phyloP scores from a whole-genome alignment of 768 basidiomycete species.

The Clavulina sp. region DNA sequence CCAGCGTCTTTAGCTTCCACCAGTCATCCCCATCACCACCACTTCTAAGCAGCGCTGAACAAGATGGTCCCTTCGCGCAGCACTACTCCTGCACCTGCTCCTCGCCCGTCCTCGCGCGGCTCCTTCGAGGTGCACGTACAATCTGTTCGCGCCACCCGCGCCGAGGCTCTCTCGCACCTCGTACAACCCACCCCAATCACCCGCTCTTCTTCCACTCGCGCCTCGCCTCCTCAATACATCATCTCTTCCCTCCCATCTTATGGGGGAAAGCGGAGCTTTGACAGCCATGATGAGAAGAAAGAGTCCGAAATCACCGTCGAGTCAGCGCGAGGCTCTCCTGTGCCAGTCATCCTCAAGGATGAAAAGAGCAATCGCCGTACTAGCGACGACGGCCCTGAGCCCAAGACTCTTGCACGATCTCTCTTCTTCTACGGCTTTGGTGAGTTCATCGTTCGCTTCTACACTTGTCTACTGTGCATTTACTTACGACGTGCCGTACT shows the following conservation, averaged over 20 bases:
- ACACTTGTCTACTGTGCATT: background rate
- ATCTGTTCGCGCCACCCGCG: background rate
- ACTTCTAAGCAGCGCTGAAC: too few relatives aligned
- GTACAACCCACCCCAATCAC: background rate
- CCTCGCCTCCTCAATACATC: background rate
- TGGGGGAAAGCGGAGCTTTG: background rate
- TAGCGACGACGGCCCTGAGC: background rate
- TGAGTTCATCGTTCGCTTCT: too few relatives aligned
- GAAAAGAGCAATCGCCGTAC: background rate
- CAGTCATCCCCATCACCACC: too few relatives aligned
- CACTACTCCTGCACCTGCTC: too few relatives aligned
- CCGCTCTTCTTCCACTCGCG: background rate
- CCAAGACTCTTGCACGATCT: conserved; percentile 2
- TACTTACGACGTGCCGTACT: background rate
- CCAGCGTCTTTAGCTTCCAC: too few relatives aligned
- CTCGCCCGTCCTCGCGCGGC: background rate
- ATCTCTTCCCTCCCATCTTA: background rate
- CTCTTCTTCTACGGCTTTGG: conserved; percentile 9
- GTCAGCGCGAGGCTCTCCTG: too few relatives aligned
- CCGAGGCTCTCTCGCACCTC: too few relatives aligned
- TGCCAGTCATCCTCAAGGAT: background rate
- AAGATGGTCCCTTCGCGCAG: too few relatives aligned
- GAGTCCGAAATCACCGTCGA: background rate
- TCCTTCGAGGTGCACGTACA: background rate
- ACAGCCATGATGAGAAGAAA: background rate